Evolutionary conservation across 305 asterid genomes (phyloP).

Genomic region (Ruellia speciosa): DNA sequence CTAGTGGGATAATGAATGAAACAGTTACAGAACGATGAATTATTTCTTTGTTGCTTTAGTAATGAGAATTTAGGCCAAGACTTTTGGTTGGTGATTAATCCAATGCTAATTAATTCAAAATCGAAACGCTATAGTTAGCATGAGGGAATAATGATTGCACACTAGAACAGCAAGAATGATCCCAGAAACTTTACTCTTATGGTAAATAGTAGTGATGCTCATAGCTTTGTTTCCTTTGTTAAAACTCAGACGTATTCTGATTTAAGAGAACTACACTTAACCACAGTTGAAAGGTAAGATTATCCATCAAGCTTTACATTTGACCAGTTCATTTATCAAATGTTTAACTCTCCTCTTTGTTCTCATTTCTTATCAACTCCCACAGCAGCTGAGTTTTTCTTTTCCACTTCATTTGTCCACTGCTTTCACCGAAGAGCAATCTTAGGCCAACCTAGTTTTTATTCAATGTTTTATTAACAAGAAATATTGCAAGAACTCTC

Average conservation of each 20-base stretch:
- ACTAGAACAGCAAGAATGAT: not conserved
- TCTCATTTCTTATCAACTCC: not conserved
- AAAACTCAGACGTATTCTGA: not conserved
- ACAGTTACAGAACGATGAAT: not conserved
- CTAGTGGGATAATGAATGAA: not conserved
- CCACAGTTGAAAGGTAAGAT: not conserved
- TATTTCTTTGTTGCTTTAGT: not conserved
- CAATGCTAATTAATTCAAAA: not conserved
- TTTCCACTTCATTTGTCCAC: not conserved
- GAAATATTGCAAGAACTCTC: not conserved
- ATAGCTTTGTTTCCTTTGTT: not conserved
- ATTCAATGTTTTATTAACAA: not conserved
- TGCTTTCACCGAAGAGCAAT: not conserved
- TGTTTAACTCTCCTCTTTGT: not conserved
- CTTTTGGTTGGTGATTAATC: not conserved
- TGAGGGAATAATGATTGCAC: not conserved
- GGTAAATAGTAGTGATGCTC: not conserved
- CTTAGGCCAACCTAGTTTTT: no score
- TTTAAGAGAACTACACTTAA: not conserved
- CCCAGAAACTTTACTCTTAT: not conserved
- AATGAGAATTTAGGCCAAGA: not conserved
- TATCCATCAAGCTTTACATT: not conserved
- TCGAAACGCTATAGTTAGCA: not conserved
- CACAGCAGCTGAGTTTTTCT: not conserved
- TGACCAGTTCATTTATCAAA: not conserved